Evolutionary conservation across 768 basidiomycete genomes (phyloP).

Genomic region (Boletales sp.): DNA sequence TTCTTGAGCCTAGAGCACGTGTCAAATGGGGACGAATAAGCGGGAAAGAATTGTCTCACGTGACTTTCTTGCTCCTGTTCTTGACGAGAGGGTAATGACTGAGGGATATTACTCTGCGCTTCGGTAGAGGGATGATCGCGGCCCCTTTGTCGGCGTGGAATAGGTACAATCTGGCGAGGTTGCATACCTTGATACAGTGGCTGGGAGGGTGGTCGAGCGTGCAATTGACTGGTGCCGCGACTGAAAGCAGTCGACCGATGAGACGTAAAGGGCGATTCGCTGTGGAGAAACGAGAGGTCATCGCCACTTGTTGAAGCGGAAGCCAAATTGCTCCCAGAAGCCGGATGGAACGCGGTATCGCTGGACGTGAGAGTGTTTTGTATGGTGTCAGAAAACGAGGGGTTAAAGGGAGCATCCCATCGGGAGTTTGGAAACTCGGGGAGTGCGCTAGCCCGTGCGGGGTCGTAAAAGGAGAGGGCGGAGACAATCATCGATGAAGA

Average conservation of each 20-base stretch:
- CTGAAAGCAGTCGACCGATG: neutral
- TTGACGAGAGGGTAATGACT: neutral
- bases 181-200: conserved; percentile 2
- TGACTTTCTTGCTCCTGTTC: conserved; percentile 5
- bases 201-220: neutral
- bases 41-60: conserved; percentile 1
- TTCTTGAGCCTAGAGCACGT: neutral
- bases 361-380: neutral
- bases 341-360: neutral
- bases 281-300: conserved; percentile 1
- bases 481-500: conserved; percentile 49
- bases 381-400: conserved; percentile 6
- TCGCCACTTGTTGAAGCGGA: neutral
- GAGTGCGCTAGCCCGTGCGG: conserved; percentile 34
- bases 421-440: conserved; percentile 41
- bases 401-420: conserved; percentile 18
- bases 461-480: conserved; percentile 51
- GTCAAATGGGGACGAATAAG: neutral
- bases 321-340: neutral
- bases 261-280: neutral
- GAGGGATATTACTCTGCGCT: neutral
- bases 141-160: conserved; percentile 6
- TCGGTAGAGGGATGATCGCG: neutral
- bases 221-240: neutral
- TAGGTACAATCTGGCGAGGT: conserved; percentile 8